Conservation (phyloP, 495 filamentous ascomycete species). For the Hypoxylon lenormandii region DNA sequence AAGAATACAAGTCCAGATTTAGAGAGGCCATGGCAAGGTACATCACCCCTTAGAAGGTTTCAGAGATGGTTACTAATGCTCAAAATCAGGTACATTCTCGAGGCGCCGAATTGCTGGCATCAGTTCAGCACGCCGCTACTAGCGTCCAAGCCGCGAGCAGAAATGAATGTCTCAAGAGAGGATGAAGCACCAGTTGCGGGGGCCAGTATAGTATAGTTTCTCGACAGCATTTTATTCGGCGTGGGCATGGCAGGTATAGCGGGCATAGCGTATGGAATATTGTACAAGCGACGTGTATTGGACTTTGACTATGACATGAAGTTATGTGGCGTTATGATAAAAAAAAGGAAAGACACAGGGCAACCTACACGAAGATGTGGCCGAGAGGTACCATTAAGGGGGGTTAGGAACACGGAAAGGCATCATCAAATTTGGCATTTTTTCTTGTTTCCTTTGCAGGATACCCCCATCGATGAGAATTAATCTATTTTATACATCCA, state of each 20-base stretch:
- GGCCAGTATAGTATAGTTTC: constrained; percentile 5
- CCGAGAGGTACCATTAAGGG: constrained; percentile 3
- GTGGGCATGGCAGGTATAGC: neutral
- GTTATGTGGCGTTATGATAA: constrained; percentile 30
- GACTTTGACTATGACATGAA: constrained; percentile 9
- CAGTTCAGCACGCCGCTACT: constrained; percentile 49
- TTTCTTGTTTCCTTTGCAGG: constrained; percentile 13
- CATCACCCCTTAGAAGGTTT: too few species aligned
- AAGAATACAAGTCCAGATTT: constrained; percentile 96
- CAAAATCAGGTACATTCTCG: constrained; percentile 60
- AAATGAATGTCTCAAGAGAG: constrained; percentile 12
- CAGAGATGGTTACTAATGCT: constrained; percentile 15
- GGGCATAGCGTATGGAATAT: constrained; percentile 8
- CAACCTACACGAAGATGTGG: constrained; percentile 22
- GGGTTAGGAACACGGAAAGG: constrained; percentile 3
- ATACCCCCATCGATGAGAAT: constrained; percentile 37
- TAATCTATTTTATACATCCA: neutral
- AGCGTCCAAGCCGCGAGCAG: constrained; percentile 32
- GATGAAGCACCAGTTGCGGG: constrained; percentile 31
- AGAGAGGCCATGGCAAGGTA: constrained; percentile 96
- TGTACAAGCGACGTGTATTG: constrained; percentile 24
- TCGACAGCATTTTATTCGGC: constrained; percentile 2
- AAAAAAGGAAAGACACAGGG: constrained; percentile 20
- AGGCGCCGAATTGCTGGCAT: constrained; percentile 65
- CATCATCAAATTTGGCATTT: constrained; percentile 1